Base-by-base conservation (phyloP, 441 rosid species). In the Adansonia rubrostipa region DNA sequence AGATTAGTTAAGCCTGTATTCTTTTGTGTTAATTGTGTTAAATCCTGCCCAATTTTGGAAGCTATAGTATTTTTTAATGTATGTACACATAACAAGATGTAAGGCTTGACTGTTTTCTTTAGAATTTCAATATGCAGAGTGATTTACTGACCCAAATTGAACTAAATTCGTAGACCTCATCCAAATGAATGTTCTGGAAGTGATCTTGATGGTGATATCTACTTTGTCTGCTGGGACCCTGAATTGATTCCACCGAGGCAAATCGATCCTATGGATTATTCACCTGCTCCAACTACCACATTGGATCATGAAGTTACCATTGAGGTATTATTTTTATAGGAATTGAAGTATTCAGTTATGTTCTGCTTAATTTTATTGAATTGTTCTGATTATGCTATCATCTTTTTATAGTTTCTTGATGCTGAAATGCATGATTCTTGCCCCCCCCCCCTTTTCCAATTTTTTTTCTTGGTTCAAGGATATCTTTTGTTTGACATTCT, bases 111-210 rank as follows among this genome's bases (percentile, higher is more conserved):
- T 61, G 58, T 9, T 5, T 40, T 62, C 13, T 22, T 14, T 42
- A 65, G 22, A 69, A 0, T 2, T 60, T 5, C 3, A 42, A 7
- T 61, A 10, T 54, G 15, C 42, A 65, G 19, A 22, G 54, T 42
- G 6, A 19, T 74, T 79, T 64, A 58, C 76, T 79, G 22, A 83
- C 75, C n/a, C n/a, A 67, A 36, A 17, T 19, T 57, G 62, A 19
- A 10, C 6, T 64, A n/a, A 3, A 5, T 61, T 56, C 14, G 45
- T 61, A 91, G 93, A 76, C 95, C 92, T 28, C 95, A 88, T 80
- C 86, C 93, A 11, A 85, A 91, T 82, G 93, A 89, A 78, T 89
- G 92, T 63, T 91, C 93, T 2, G 93, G 93, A 77, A 89, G 92
- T 83, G 95, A 91, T 77, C 77, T 89, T 73, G 95, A 91, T 45